Evolutionary conservation across 2,329 filamentous ascomycete species (phyloP).

Genomic region (Parasarocladium wereldwijsianum): DNA sequence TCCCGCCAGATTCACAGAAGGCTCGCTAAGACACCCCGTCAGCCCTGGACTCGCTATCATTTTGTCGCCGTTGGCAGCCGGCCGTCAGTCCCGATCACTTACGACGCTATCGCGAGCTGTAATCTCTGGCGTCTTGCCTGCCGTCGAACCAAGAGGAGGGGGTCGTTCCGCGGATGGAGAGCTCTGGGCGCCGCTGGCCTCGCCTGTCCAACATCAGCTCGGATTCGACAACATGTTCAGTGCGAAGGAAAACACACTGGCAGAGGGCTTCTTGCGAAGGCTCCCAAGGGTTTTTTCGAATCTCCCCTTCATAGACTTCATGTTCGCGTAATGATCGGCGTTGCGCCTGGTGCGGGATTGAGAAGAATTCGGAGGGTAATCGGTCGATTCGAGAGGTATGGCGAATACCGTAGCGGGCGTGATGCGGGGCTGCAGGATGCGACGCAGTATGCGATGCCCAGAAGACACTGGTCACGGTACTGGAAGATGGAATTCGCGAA

Average conservation of each 20-base stretch:
- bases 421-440: no score
- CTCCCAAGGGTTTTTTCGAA: slow-evolving; percentile 41
- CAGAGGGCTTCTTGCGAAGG: slow-evolving; percentile 30
- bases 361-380: no score
- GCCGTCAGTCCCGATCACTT: slow-evolving; percentile 16
- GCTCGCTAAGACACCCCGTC: slow-evolving; percentile 39
- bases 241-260: slow-evolving; percentile 7
- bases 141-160: slow-evolving; percentile 3
- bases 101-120: slow-evolving; percentile 53
- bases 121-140: slow-evolving; percentile 48
- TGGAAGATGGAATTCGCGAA: no score
- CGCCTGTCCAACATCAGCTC: no score
- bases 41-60: slow-evolving; percentile 7
- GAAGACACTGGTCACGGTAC: no score
- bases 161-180: slow-evolving; percentile 12
- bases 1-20: slow-evolving; percentile 65
- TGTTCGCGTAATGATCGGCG: no score
- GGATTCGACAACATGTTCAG: no score
- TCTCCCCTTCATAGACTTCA: slow-evolving; percentile 35
- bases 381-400: no score
- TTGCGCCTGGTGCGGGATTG: no score
- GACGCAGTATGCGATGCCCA: no score
- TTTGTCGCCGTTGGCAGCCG: neutral
- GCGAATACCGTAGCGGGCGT: no score
- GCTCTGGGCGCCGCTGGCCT: slow-evolving; percentile 7